phyloP scores from a whole-genome alignment of 2,329 filamentous ascomycete species.

The Colletotrichum destructivum region DNA sequence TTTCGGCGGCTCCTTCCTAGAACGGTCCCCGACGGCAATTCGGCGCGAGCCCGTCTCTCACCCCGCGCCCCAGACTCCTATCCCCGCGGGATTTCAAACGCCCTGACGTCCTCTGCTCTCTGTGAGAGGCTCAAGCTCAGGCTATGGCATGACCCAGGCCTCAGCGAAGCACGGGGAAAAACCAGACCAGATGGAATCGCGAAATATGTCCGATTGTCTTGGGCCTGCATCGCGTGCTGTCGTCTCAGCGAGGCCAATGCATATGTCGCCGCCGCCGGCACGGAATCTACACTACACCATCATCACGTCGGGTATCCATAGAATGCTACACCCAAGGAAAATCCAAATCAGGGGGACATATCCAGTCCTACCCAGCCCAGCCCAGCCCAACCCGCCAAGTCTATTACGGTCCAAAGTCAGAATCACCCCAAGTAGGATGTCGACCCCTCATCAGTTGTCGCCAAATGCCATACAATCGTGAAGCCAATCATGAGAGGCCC shows the following conservation, averaged over 20 bases:
- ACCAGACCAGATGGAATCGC: conserved; percentile 17
- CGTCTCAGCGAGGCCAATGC: conserved; percentile 5
- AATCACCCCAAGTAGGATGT: not conserved
- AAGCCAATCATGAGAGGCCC: conserved; percentile 16
- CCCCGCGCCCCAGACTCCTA: conserved; percentile 8
- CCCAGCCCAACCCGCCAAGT: conserved; percentile 12
- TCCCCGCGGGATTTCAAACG: conserved; percentile 1
- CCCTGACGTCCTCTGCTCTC: conserved; percentile 9
- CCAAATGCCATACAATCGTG: conserved; percentile 15
- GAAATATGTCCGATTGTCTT: conserved; percentile 37
- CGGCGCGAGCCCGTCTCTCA: conserved; percentile 1
- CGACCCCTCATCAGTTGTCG: not conserved
- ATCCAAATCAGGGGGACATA: conserved; percentile 21
- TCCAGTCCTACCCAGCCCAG: conserved; percentile 10
- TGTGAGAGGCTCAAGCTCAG: conserved; percentile 17
- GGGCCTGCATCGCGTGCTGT: conserved; percentile 11
- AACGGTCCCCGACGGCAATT: conserved; percentile 8
- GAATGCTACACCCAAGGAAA: conserved; percentile 33
- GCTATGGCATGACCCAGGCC: not conserved
- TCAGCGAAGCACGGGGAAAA: not conserved
- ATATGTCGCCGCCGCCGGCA: conserved; percentile 20
- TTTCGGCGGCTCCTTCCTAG: conserved; percentile 27
- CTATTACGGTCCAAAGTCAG: conserved; percentile 31
- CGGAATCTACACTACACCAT: not conserved
- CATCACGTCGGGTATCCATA: conserved; percentile 35